These are phyloP conservation scores for Debaryomyces robertsiae DNA, from an alignment of 1,139 yeast species.

Conservation along the genomic window DNA sequence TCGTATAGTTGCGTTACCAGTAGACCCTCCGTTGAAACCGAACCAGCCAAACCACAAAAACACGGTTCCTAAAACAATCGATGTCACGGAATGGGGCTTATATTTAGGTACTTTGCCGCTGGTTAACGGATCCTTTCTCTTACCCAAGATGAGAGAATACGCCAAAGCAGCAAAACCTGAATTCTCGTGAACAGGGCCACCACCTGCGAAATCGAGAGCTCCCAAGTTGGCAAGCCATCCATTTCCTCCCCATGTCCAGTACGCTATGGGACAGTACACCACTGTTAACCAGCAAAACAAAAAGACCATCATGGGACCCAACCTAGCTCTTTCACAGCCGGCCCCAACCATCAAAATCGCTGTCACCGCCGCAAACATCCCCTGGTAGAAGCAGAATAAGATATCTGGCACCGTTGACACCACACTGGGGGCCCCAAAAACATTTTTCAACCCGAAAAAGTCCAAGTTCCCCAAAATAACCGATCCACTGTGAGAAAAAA, in stretches of 20 bases:
- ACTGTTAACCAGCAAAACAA: slow-evolving; percentile 93
- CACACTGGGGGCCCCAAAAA: slow-evolving; percentile 77
- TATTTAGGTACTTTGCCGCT: slow-evolving; percentile 75
- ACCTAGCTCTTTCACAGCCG: slow-evolving; percentile 95
- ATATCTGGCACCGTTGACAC: slow-evolving; percentile 79
- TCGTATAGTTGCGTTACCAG: slow-evolving; percentile 88
- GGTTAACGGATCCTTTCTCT: slow-evolving; percentile 82
- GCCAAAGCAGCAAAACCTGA: slow-evolving; percentile 96
- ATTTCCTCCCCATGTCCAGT: slow-evolving; percentile 93
- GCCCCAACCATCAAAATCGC: slow-evolving; percentile 96
- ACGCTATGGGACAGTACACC: slow-evolving; percentile 92
- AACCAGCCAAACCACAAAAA: slow-evolving; percentile 99
- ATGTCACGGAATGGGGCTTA: slow-evolving; percentile 87
- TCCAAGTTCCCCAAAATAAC: slow-evolving; percentile 76
- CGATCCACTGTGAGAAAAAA: slow-evolving; percentile 70
- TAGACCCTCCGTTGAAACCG: slow-evolving; percentile 97
- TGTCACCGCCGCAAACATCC: slow-evolving; percentile 93
- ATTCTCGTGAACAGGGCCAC: slow-evolving; percentile 95
- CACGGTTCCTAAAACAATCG: slow-evolving; percentile 90
- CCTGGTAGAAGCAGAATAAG: slow-evolving; percentile 86
- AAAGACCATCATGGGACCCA: slow-evolving; percentile 95
- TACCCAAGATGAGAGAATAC: slow-evolving; percentile 87
- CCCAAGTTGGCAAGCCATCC: slow-evolving; percentile 90
- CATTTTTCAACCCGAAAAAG: slow-evolving; percentile 78
- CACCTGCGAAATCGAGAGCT: slow-evolving; percentile 94